Percentiles rank a stretch among this genome's conserved stretches.
These are phyloP conservation scores for Teratosphaeria viscida DNA, from an alignment of 2,329 filamentous ascomycete species.

Conservation along the genomic window DNA sequence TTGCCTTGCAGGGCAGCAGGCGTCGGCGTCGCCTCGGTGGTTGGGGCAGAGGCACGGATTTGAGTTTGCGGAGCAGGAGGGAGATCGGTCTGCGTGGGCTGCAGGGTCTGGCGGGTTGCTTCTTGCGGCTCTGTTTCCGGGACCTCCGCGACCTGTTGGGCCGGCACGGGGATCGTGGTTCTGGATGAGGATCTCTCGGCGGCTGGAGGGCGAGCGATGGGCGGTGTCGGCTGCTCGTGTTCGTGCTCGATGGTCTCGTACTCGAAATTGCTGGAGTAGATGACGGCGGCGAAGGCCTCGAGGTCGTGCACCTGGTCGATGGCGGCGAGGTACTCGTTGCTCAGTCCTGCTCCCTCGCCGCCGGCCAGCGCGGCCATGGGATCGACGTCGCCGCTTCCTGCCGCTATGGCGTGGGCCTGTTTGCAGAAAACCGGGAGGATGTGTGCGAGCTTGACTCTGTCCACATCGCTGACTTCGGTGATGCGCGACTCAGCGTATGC, in stretches of 20 bases:
- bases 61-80: neutral
- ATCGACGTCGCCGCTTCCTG: slow-evolving; percentile 56
- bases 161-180: neutral
- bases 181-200: neutral
- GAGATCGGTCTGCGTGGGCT: neutral
- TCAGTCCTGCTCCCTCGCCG: slow-evolving; percentile 21
- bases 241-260: slow-evolving; percentile 34
- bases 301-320: slow-evolving; percentile 69
- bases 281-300: slow-evolving; percentile 75
- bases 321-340: slow-evolving; percentile 44
- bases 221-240: neutral
- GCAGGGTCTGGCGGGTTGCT: neutral
- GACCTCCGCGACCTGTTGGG: neutral
- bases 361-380: slow-evolving; percentile 14
- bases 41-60: neutral
- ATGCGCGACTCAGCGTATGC: slow-evolving; percentile 37
- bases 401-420: slow-evolving; percentile 82
- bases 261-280: slow-evolving; percentile 73
- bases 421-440: slow-evolving; percentile 81
- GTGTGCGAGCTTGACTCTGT: slow-evolving; percentile 69
- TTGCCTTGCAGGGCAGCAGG: slow-evolving; percentile 15
- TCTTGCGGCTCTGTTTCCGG: slow-evolving; percentile 1
- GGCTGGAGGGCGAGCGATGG: neutral
- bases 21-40: neutral
- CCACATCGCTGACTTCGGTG: slow-evolving; percentile 32